These are phyloP conservation scores for Phytopythium cucurbitacearum DNA, from an alignment of 352 stramenopile genomes.

Conservation along the genomic window DNA sequence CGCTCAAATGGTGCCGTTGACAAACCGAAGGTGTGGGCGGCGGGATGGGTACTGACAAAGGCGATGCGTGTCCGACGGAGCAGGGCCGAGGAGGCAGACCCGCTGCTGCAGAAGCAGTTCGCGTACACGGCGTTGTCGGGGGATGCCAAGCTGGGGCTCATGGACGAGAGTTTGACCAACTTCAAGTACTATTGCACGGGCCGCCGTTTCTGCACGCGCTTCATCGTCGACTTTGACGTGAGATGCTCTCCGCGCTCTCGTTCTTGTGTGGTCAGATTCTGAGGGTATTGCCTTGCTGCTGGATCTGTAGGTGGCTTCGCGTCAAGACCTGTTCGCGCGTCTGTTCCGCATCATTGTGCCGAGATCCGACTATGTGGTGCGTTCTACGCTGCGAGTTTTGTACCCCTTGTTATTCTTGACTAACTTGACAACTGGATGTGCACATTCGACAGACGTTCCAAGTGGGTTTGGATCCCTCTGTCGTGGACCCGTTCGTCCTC, in stretches of 20 bases:
- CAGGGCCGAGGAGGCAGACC: slow-evolving; percentile 65
- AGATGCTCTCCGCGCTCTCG: neutral
- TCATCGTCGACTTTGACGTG: slow-evolving; percentile 64
- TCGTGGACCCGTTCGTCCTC: slow-evolving; percentile 71
- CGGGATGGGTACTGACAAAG: neutral
- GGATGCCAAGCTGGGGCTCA: slow-evolving; percentile 49
- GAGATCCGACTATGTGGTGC: slow-evolving; percentile 48
- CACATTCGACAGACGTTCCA: slow-evolving; percentile 49
- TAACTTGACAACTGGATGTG: slow-evolving; percentile 7
- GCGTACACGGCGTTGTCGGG: slow-evolving; percentile 66
- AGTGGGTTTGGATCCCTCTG: slow-evolving; percentile 48
- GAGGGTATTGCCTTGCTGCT: neutral
- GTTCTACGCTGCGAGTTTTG: neutral
- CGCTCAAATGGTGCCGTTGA: slow-evolving; percentile 49
- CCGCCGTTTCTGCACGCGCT: slow-evolving; percentile 69
- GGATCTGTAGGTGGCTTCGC: slow-evolving; percentile 31
- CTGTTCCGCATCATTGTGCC: slow-evolving; percentile 44
- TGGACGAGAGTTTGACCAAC: slow-evolving; percentile 71
- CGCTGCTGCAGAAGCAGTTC: slow-evolving; percentile 63
- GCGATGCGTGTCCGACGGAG: neutral
- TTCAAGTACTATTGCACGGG: slow-evolving; percentile 87
- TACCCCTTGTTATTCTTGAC: no score
- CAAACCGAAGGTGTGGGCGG: neutral
- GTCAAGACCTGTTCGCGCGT: slow-evolving; percentile 62
- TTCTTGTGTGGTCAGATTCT: neutral